phyloP scores from a whole-genome alignment of 1,284 basidiomycete genomes.

The Coniferiporia weirii region DNA sequence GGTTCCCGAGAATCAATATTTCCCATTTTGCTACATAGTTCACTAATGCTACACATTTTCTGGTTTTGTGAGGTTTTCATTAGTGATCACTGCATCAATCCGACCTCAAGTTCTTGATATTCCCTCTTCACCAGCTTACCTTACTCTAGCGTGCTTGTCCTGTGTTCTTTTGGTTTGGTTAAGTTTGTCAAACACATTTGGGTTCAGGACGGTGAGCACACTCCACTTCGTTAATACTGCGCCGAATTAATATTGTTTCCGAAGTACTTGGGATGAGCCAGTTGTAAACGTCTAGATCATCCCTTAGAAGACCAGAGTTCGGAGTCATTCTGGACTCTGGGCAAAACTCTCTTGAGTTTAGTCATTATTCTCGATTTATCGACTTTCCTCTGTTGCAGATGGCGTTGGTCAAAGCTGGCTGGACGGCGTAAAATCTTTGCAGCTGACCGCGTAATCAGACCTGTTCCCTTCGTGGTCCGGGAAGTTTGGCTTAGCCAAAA shows the following conservation, averaged over 20 bases:
- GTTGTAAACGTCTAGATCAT: too few species aligned
- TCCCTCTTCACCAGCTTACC: neutral
- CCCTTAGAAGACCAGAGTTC: neutral
- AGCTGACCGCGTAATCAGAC: neutral
- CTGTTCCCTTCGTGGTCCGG: neutral
- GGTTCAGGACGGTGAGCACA: neutral
- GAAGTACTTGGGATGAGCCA: neutral
- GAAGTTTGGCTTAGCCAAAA: conserved; percentile 1
- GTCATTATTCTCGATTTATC: too few species aligned
- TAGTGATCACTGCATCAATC: too few species aligned
- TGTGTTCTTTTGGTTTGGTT: neutral
- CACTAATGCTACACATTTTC: too few species aligned
- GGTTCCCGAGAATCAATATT: too few species aligned
- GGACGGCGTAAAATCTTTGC: too few species aligned
- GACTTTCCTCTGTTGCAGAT: too few species aligned
- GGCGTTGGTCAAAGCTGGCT: too few species aligned
- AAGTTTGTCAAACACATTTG: neutral
- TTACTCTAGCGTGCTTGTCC: neutral
- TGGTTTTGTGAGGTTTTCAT: too few species aligned
- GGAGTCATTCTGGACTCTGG: neutral
- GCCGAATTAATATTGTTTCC: neutral
- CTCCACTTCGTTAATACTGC: neutral
- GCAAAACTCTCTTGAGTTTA: too few species aligned
- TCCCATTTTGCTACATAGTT: too few species aligned
- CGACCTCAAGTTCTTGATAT: neutral